Evolutionary conservation across 108 stramenopile species (phyloP).

Genomic region (Conticribra guillardii): DNA sequence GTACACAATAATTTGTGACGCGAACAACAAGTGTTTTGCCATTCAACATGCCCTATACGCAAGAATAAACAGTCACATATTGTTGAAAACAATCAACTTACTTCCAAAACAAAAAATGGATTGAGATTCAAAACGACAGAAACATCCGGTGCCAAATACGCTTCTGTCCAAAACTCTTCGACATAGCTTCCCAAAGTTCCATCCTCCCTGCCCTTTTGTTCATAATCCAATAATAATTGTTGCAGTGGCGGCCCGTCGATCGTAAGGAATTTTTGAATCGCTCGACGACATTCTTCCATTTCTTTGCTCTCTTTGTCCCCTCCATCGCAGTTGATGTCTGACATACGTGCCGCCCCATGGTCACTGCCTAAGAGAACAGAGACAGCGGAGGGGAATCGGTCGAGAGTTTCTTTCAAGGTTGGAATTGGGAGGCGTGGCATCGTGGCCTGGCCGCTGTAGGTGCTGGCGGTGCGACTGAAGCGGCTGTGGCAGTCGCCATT

Average conservation of each 20-base stretch:
- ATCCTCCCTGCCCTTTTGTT: slow-evolving; percentile 46
- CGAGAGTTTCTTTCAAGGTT: slow-evolving; percentile 72
- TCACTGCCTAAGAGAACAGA: slow-evolving; percentile 59
- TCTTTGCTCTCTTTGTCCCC: slow-evolving; percentile 25
- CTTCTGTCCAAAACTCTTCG: slow-evolving; percentile 90
- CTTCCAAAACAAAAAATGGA: slow-evolving; percentile 87
- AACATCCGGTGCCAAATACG: slow-evolving; percentile 83
- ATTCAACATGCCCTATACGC: too few species aligned
- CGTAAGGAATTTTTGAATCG: slow-evolving; percentile 40
- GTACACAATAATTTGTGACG: neutral
- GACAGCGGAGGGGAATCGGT: slow-evolving; percentile 57
- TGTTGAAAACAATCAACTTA: slow-evolving; percentile 1
- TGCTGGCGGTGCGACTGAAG: neutral
- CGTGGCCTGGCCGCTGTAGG: slow-evolving; percentile 50
- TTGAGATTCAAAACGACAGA: slow-evolving; percentile 87
- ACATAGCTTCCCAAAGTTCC: slow-evolving; percentile 75
- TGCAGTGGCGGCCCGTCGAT: slow-evolving; percentile 73
- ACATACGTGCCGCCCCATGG: slow-evolving; percentile 6
- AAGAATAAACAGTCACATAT: neutral
- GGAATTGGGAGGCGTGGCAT: slow-evolving; percentile 83
- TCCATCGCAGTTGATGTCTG: neutral
- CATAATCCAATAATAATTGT: slow-evolving; percentile 73
- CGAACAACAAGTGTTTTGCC: too few species aligned
- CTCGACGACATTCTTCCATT: slow-evolving; percentile 23
- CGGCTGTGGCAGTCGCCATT: neutral